These are phyloP conservation scores for Saturnispora ahearnii DNA, from an alignment of 805 yeast genomes.

Conservation along the genomic window DNA sequence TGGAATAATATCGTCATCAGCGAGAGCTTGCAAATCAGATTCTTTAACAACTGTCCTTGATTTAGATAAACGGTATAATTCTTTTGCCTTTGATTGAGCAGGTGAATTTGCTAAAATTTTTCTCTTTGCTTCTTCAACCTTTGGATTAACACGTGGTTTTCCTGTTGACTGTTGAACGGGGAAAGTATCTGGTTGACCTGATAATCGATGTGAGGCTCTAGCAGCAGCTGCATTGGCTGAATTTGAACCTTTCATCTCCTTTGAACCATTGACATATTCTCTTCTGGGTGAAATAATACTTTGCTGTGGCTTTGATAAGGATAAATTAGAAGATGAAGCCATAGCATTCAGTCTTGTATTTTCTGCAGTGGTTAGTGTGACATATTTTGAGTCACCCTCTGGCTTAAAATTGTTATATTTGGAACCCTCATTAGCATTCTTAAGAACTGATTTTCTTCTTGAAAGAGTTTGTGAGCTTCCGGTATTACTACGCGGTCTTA, in stretches of 20 bases:
- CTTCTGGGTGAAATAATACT: neutral
- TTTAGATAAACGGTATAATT: conserved; percentile 43
- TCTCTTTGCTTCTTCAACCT: conserved; percentile 13
- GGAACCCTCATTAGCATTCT: conserved; percentile 21
- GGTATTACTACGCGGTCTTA: neutral
- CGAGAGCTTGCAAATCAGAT: conserved; percentile 6
- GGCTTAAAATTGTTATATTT: conserved; percentile 18
- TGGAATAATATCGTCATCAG: conserved; percentile 8
- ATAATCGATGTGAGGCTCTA: conserved; percentile 21
- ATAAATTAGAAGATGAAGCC: conserved; percentile 27
- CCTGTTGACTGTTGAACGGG: conserved; percentile 6
- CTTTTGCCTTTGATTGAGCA: conserved; percentile 38
- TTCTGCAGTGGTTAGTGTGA: conserved; percentile 68
- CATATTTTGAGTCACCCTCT: conserved; percentile 50
- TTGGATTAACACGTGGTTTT: conserved; percentile 8
- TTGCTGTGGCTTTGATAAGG: neutral
- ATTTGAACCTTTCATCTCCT: neutral
- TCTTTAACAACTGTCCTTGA: conserved; percentile 12
- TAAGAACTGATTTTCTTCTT: conserved; percentile 42
- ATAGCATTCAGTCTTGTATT: conserved; percentile 67
- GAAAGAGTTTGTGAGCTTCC: neutral
- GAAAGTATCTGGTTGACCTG: conserved; percentile 9
- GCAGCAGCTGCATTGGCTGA: conserved; percentile 26
- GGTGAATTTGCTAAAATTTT: conserved; percentile 14
- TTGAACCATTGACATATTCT: neutral